phyloP scores from a whole-genome alignment of 177 flowering plant species.

The Tripterygium wilfordii region DNA sequence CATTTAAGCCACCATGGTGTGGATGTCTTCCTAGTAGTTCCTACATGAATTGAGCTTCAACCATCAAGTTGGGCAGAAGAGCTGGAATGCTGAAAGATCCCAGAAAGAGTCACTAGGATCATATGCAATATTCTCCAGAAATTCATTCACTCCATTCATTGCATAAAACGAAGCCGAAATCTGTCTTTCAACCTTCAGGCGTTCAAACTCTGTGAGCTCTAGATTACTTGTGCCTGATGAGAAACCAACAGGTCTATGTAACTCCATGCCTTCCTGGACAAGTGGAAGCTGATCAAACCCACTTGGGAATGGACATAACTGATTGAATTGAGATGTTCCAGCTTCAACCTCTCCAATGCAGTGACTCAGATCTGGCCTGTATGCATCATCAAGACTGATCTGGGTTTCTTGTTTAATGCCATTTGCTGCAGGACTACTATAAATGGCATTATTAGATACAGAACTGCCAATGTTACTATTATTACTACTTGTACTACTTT shows the following conservation, averaged over 20 bases:
- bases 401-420: conserved; percentile 13
- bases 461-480: conserved; percentile 3
- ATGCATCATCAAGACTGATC: conserved; percentile 43
- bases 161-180: conserved; percentile 64
- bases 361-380: conserved; percentile 59
- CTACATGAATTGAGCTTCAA: neutral
- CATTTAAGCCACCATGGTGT: no score
- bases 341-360: conserved; percentile 24
- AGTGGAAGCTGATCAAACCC: conserved; percentile 25
- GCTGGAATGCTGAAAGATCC: conserved; percentile 56
- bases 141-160: conserved; percentile 54
- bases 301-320: conserved; percentile 32
- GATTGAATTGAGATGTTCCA: conserved; percentile 22
- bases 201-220: conserved; percentile 39
- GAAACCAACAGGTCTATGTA: conserved; percentile 16
- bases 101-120: conserved; percentile 52
- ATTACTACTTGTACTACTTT: neutral
- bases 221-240: conserved; percentile 6
- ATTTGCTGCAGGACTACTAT: conserved; percentile 2
- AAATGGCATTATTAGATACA: neutral
- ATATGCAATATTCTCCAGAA: conserved; percentile 32
- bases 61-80: conserved; percentile 29
- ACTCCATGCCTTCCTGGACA: conserved; percentile 23
- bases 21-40: no score
- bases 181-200: conserved; percentile 57